Conservation (phyloP, 2,329 filamentous ascomycete genomes). For the Endocalyx cinctus region DNA sequence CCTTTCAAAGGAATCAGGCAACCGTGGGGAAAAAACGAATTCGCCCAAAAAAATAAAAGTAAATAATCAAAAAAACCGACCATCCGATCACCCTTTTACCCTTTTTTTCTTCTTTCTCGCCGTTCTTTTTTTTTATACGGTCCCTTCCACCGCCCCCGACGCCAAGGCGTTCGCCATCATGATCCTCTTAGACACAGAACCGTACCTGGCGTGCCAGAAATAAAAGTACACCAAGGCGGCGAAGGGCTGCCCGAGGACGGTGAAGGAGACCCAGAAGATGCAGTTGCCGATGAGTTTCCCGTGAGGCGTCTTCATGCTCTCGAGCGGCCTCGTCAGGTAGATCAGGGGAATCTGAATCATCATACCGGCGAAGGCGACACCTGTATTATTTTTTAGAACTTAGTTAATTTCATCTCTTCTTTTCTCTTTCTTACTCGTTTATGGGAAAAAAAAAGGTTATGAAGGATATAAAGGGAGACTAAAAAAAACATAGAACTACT, state of each 20-base stretch:
- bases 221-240: conserved; percentile 94
- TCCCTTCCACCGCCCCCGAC: too few relatives aligned
- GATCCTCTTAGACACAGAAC: conserved; percentile 59
- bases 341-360: conserved; percentile 89
- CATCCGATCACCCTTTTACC: too few relatives aligned
- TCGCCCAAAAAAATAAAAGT: too few relatives aligned
- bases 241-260: conserved; percentile 88
- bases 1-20: too few relatives aligned
- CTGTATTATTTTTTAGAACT: conserved; percentile 34
- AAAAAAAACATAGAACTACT: conserved; percentile 16
- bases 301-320: conserved; percentile 70
- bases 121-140: too few relatives aligned
- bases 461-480: background rate
- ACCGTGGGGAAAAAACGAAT: too few relatives aligned
- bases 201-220: conserved; percentile 97
- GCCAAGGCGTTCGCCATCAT: too few relatives aligned
- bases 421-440: background rate
- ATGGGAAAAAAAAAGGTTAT: background rate
- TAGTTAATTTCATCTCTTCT: background rate
- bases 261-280: conserved; percentile 96
- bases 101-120: too few relatives aligned
- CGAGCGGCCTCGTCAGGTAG: conserved; percentile 69
- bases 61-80: too few relatives aligned
- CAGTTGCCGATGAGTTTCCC: conserved; percentile 83
- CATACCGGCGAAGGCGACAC: conserved; percentile 93